phyloP scores from a whole-genome alignment of 495 filamentous ascomycete genomes.

The Lasiosphaeriaceae sp. region DNA sequence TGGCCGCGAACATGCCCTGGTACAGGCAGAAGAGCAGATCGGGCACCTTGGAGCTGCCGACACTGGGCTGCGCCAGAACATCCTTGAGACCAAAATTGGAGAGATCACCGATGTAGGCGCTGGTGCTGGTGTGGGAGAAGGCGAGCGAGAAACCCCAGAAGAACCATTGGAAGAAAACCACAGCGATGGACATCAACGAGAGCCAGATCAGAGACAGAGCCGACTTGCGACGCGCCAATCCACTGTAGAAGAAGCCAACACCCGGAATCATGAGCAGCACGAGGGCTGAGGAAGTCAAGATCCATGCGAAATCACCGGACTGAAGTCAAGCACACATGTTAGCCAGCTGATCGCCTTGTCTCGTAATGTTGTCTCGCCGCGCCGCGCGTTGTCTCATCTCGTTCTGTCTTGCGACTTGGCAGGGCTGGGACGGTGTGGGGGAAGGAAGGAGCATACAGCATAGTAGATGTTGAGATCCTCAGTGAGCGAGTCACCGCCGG shows the following conservation, averaged over 20 bases:
- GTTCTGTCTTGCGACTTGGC: constrained; percentile 3
- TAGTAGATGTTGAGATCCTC: constrained; percentile 80
- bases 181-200: constrained; percentile 89
- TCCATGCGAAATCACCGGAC: constrained; percentile 89
- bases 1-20: constrained; percentile 96
- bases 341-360: not conserved
- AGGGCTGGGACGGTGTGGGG: not conserved
- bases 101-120: constrained; percentile 79
- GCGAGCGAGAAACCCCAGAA: constrained; percentile 97
- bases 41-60: constrained; percentile 75
- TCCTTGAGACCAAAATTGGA: constrained; percentile 81
- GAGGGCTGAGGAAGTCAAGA: constrained; percentile 80
- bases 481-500: constrained; percentile 70
- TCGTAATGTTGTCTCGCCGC: no score
- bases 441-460: constrained; percentile 51
- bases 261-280: constrained; percentile 98
- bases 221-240: constrained; percentile 93
- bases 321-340: constrained; percentile 26
- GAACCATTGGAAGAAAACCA: constrained; percentile 97
- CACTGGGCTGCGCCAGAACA: constrained; percentile 75
- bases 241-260: constrained; percentile 98
- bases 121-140: constrained; percentile 82
- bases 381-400: not conserved
- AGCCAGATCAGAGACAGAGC: constrained; percentile 94
- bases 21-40: constrained; percentile 91